Conservation (phyloP, 2,329 filamentous ascomycete genomes). For the Fusarium austroafricanum region DNA sequence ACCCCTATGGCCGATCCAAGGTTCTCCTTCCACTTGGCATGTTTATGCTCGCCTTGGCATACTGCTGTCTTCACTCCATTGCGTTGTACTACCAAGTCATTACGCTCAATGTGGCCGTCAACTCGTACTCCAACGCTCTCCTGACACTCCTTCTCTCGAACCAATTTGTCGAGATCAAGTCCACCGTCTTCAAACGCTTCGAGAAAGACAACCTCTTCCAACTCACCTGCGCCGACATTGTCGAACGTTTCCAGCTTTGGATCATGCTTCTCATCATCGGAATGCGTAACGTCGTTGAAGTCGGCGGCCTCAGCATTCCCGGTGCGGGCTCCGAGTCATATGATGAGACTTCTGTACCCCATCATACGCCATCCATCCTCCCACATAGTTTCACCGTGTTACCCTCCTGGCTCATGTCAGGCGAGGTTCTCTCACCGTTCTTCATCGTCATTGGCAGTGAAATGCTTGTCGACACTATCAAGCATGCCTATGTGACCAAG, state of each 20-base stretch:
- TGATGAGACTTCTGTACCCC: conserved; percentile 65
- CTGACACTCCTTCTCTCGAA: conserved; percentile 94
- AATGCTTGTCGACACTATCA: conserved; percentile 96
- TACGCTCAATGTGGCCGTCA: conserved; percentile 96
- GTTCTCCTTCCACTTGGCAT: conserved; percentile 89
- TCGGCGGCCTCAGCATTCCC: conserved; percentile 80
- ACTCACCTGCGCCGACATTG: conserved; percentile 93
- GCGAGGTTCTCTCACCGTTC: conserved; percentile 92
- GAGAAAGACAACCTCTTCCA: conserved; percentile 99
- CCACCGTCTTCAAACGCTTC: conserved; percentile 97
- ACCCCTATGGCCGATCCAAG: conserved; percentile 89
- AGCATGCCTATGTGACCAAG: conserved; percentile 97
- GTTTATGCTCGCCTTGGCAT: conserved; percentile 86
- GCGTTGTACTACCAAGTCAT: conserved; percentile 98
- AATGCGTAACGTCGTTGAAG: conserved; percentile 94
- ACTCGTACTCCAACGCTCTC: conserved; percentile 96
- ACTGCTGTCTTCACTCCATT: conserved; percentile 88
- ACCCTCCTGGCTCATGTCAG: conserved; percentile 80
- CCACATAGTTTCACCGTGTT: conserved; percentile 92
- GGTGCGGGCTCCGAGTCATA: conserved; percentile 63
- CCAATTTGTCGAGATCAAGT: conserved; percentile 99
- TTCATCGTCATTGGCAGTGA: conserved; percentile 94
- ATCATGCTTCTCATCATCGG: conserved; percentile 97
- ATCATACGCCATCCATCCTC: conserved; percentile 79
- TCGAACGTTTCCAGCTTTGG: conserved; percentile 97